A percentile compares a stretch with the other conserved stretches of the same genome.
Evolutionary conservation across 2,329 filamentous ascomycete genomes (phyloP).

Genomic region (Chrysosporium queenslandicum): DNA sequence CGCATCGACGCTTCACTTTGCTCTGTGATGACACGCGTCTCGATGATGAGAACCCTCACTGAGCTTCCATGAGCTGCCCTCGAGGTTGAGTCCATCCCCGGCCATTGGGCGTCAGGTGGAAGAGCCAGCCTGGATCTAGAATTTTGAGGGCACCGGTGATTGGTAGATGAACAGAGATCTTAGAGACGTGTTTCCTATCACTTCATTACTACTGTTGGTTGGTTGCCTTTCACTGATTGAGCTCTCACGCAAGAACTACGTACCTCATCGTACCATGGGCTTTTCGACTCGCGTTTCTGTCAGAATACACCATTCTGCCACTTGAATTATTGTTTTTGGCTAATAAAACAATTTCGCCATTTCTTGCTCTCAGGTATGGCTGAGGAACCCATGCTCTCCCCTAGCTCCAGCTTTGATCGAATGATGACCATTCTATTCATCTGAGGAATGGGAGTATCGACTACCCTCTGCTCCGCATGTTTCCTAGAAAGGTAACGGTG

Average conservation of each 20-base stretch:
- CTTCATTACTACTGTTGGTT: neutral
- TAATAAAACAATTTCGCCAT: too few species aligned
- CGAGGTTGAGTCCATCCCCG: conserved; percentile 29
- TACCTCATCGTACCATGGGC: too few species aligned
- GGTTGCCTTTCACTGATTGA: too few species aligned
- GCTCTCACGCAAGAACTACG: too few species aligned
- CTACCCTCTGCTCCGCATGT: conserved; percentile 18
- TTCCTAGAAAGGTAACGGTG: conserved; percentile 19
- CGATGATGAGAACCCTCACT: conserved; percentile 33
- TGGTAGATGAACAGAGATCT: conserved; percentile 42
- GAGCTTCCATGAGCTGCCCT: conserved; percentile 32
- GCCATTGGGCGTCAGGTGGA: conserved; percentile 25
- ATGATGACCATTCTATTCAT: neutral
- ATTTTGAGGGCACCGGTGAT: conserved; percentile 28
- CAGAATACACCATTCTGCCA: too few species aligned
- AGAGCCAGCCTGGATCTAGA: conserved; percentile 25
- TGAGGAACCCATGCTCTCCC: neutral
- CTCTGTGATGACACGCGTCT: conserved; percentile 18
- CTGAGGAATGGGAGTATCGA: conserved; percentile 12
- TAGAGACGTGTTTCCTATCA: conserved; percentile 26
- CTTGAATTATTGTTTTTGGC: too few species aligned
- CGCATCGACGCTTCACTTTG: neutral
- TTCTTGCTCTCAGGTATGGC: conserved; percentile 1
- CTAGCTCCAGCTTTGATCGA: neutral
- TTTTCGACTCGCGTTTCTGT: too few species aligned